These are phyloP conservation scores for Pleoardoris graminearum DNA, from an alignment of 2,329 filamentous ascomycete genomes.

Conservation along the genomic window DNA sequence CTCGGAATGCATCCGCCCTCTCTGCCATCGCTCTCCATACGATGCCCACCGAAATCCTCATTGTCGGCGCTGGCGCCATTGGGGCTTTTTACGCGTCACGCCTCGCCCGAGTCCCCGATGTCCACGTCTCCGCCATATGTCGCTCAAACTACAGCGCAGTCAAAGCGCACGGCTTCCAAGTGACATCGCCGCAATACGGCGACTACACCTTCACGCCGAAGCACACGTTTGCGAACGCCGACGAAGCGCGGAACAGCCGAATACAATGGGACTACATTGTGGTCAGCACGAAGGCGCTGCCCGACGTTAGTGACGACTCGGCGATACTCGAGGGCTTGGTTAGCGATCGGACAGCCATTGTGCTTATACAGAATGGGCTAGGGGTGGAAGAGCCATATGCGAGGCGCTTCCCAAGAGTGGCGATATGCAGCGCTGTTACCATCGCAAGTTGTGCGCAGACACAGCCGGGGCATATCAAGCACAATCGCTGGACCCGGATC, in stretches of 20 bases:
- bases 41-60: constrained; percentile 59
- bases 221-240: constrained; percentile 64
- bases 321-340: constrained; percentile 65
- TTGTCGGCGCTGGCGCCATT: constrained; percentile 72
- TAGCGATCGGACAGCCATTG: constrained; percentile 57
- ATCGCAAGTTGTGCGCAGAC: constrained; percentile 70
- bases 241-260: constrained; percentile 55
- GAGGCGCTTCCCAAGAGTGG: constrained; percentile 61
- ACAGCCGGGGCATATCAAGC: constrained; percentile 63
- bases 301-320: constrained; percentile 66
- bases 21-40: neutral
- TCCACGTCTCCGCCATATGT: constrained; percentile 70
- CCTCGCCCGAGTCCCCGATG: constrained; percentile 61
- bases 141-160: constrained; percentile 73
- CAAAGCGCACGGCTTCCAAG: constrained; percentile 61
- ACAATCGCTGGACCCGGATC: constrained; percentile 75
- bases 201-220: constrained; percentile 66
- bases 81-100: constrained; percentile 74
- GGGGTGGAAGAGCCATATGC: constrained; percentile 71
- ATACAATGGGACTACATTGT: constrained; percentile 67
- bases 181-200: constrained; percentile 69
- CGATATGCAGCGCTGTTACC: constrained; percentile 70
- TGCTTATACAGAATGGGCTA: constrained; percentile 71
- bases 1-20: too few relatives aligned
- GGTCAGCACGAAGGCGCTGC: constrained; percentile 71